These are phyloP conservation scores for Peronospora belbahrii DNA, from an alignment of 352 stramenopile genomes.

Conservation along the genomic window DNA sequence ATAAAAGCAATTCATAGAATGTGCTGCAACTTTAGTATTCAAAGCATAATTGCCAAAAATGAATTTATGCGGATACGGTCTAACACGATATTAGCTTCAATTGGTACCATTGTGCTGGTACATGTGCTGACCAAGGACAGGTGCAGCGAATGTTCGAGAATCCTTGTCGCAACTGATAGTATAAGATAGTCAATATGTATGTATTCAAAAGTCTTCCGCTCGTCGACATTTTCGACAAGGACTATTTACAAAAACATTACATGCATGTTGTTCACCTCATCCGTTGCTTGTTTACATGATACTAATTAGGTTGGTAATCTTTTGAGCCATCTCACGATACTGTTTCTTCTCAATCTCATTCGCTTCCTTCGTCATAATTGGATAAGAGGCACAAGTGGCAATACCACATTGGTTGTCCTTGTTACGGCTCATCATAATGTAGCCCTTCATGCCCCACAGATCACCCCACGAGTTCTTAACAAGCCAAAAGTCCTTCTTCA, in stretches of 20 bases:
- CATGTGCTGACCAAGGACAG: no score
- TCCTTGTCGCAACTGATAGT: no score
- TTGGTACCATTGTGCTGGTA: no score
- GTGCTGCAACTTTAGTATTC: no score
- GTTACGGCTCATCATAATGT: conserved; percentile 80
- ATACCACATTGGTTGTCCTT: conserved; percentile 93
- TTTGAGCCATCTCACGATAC: conserved; percentile 3
- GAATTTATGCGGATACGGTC: no score
- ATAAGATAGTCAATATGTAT: no score
- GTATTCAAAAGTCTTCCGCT: no score
- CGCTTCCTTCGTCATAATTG: conserved; percentile 32
- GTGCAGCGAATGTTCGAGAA: no score
- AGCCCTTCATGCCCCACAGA: conserved; percentile 85
- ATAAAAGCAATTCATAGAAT: no score
- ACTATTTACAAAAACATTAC: not conserved
- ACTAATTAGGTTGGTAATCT: conserved; percentile 21
- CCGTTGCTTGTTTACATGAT: conserved; percentile 15
- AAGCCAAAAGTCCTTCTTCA: conserved; percentile 88
- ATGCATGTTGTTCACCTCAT: not conserved
- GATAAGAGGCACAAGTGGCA: conserved; percentile 75
- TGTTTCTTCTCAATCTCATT: not conserved
- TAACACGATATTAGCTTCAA: no score
- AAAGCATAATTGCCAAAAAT: no score
- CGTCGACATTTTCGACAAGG: no score
- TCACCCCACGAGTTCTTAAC: conserved; percentile 92